Conservation (phyloP, 2,329 filamentous ascomycete genomes). For the Gaeumannomyces sp. region DNA sequence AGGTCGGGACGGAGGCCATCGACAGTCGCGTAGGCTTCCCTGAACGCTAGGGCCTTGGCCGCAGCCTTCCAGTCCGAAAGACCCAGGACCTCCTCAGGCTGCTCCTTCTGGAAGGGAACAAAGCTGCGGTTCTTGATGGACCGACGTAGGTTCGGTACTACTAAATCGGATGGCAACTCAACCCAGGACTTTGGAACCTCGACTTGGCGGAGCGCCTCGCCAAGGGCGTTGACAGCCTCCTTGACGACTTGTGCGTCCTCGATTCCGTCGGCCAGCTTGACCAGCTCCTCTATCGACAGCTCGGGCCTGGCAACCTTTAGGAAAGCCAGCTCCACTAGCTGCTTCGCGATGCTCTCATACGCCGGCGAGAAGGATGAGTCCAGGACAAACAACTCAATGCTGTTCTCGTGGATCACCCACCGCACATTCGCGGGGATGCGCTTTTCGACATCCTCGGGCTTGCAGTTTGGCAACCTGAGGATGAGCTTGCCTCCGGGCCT, state of each 20-base stretch:
- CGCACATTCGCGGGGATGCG: conserved; percentile 65
- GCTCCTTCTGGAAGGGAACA: conserved; percentile 67
- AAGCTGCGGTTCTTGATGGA: conserved; percentile 78
- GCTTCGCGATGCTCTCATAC: conserved; percentile 57
- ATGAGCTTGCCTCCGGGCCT: conserved; percentile 68
- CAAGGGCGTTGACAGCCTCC: conserved; percentile 61
- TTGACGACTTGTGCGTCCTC: conserved; percentile 43
- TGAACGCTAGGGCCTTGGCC: conserved; percentile 86
- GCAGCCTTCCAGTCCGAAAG: conserved; percentile 75
- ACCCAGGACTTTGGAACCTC: conserved; percentile 78
- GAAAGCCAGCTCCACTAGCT: conserved; percentile 76
- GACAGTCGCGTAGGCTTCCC: conserved; percentile 81
- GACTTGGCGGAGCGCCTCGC: conserved; percentile 63
- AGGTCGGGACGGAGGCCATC: conserved; percentile 76
- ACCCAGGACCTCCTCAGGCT: conserved; percentile 57
- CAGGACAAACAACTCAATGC: conserved; percentile 66
- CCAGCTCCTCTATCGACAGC: conserved; percentile 52
- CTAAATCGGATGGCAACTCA: conserved; percentile 55
- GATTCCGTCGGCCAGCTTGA: conserved; percentile 56
- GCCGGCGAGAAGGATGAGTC: conserved; percentile 64
- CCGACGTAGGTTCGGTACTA: conserved; percentile 47
- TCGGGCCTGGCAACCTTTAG: conserved; percentile 68
- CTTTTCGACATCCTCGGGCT: conserved; percentile 87
- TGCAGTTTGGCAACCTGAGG: conserved; percentile 69
- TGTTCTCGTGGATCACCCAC: conserved; percentile 64